A percentile compares a stretch with the other conserved stretches of the same genome.
These are phyloP conservation scores for Boechera retrofracta DNA, from an alignment of 345 rosid species.

Conservation along the genomic window DNA sequence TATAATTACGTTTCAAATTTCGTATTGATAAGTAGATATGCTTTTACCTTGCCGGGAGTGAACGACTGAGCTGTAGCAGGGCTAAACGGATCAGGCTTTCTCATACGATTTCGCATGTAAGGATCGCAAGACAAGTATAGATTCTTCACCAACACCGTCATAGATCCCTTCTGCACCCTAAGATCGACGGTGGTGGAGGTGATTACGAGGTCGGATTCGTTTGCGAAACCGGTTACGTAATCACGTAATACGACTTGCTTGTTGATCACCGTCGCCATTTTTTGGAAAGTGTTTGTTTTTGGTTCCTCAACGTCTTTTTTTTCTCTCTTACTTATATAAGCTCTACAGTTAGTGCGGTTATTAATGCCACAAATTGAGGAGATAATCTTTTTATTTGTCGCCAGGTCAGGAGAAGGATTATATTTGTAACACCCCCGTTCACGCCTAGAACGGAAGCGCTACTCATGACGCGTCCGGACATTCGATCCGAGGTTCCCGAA, in stretches of 20 bases:
- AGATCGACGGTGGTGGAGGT: slow-evolving; percentile 43
- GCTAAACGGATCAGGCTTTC: slow-evolving; percentile 29
- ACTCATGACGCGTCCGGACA: no score
- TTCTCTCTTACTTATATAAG: background rate
- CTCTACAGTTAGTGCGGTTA: background rate
- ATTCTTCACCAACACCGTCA: slow-evolving; percentile 58
- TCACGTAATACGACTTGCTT: slow-evolving; percentile 59
- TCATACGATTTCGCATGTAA: slow-evolving; percentile 54
- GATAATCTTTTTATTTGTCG: slow-evolving; percentile 5
- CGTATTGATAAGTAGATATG: no score
- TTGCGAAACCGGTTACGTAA: slow-evolving; percentile 50
- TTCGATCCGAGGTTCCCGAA: no score
- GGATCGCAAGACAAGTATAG: slow-evolving; percentile 75
- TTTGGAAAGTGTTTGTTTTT: background rate
- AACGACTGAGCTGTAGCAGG: slow-evolving; percentile 37
- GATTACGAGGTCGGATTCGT: slow-evolving; percentile 55
- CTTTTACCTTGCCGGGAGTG: slow-evolving; percentile 45
- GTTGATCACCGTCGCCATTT: slow-evolving; percentile 47
- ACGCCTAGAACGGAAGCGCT: no score
- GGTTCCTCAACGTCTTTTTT: slow-evolving; percentile 4
- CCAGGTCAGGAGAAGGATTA: background rate
- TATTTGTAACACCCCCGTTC: no score
- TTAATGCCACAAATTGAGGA: slow-evolving; percentile 14
- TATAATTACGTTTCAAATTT: background rate
- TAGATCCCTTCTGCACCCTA: slow-evolving; percentile 36